phyloP scores from a whole-genome alignment of 2,329 filamentous ascomycete species.

The Penicillium sp. region DNA sequence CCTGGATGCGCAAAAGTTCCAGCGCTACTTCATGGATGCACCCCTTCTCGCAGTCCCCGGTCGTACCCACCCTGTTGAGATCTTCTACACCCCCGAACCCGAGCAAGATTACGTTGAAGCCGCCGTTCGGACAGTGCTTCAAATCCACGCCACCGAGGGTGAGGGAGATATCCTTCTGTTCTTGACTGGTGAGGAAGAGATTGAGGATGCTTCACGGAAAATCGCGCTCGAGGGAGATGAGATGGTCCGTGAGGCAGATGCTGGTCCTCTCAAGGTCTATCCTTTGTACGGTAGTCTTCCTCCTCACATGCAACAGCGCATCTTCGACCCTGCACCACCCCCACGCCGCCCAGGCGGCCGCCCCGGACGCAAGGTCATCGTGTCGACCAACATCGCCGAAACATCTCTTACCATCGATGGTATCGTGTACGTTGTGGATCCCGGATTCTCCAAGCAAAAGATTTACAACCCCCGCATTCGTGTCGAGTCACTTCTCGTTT shows the following conservation, averaged over 20 bases:
- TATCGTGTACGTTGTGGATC: constrained; percentile 98
- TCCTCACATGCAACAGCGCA: constrained; percentile 87
- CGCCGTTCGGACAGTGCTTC: constrained; percentile 86
- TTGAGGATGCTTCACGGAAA: constrained; percentile 92
- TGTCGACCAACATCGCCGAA: constrained; percentile 97
- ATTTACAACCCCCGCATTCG: constrained; percentile 97
- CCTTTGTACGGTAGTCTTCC: constrained; percentile 92
- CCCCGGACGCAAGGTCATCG: constrained; percentile 88
- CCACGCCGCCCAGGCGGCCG: constrained; percentile 71
- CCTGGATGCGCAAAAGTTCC: constrained; percentile 95
- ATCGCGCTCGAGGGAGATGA: constrained; percentile 89
- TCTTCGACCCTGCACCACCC: constrained; percentile 84
- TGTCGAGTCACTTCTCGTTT: constrained; percentile 95
- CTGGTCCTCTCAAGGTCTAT: constrained; percentile 85
- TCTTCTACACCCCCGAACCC: constrained; percentile 96
- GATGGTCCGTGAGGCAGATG: constrained; percentile 84
- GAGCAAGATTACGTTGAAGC: constrained; percentile 97
- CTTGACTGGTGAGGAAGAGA: constrained; percentile 96
- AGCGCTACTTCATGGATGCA: constrained; percentile 93
- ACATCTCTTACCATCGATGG: constrained; percentile 97
- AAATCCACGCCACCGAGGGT: constrained; percentile 89
- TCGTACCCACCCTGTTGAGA: constrained; percentile 93
- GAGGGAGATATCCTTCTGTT: constrained; percentile 94
- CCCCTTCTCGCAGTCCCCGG: constrained; percentile 91
- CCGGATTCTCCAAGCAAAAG: constrained; percentile 98